Conservation (phyloP, 208 protist genomes). For the Trypanosoma boissoni region DNA sequence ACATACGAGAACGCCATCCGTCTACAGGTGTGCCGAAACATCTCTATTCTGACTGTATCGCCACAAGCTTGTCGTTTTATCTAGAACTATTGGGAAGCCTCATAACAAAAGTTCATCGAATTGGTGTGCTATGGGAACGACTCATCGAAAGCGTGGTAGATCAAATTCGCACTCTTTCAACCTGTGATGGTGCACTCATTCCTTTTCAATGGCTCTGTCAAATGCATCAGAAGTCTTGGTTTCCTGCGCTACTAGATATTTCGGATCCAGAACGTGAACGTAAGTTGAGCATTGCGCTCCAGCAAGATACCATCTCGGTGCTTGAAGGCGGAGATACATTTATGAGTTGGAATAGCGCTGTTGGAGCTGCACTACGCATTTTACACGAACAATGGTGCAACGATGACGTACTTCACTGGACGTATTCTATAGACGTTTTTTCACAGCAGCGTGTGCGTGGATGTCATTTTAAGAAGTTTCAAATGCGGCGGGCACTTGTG, state of each 20-base stretch:
- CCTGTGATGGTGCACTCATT: neutral
- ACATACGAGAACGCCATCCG: neutral
- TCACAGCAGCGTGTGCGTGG: neutral
- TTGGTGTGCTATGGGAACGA: no score
- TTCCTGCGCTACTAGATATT: conserved; percentile 19
- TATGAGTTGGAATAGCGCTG: conserved; percentile 14
- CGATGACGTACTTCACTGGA: neutral
- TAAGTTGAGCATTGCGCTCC: neutral
- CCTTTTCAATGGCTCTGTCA: conserved; percentile 3
- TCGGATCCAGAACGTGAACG: conserved; percentile 6
- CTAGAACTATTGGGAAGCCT: conserved; percentile 15
- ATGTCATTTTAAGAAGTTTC: neutral
- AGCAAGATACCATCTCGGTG: neutral
- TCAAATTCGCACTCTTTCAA: neutral
- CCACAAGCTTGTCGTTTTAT: no score
- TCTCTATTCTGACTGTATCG: conserved; percentile 1
- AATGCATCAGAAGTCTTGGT: conserved; percentile 23
- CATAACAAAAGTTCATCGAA: neutral
- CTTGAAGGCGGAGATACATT: neutral
- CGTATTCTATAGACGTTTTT: neutral
- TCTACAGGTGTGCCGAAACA: neutral
- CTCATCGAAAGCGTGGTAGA: no score
- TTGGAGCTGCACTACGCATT: conserved; percentile 1
- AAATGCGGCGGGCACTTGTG: conserved; percentile 9
- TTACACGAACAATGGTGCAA: conserved; percentile 3